phyloP scores from a whole-genome alignment of 495 filamentous ascomycete species.

The Massariosphaeria phaeospora region DNA sequence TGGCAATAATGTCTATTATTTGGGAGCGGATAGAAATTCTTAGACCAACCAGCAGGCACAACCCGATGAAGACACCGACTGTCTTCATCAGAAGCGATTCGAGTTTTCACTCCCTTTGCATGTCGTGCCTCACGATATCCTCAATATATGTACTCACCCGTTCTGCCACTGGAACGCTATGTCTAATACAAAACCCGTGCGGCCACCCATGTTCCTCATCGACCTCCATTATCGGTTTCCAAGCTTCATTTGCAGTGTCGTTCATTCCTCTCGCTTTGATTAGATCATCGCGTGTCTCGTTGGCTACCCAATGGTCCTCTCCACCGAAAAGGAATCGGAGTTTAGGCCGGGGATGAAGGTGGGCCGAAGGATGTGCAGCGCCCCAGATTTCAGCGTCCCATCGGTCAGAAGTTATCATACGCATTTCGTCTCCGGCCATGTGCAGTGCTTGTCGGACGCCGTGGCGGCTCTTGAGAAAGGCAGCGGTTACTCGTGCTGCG shows the following conservation, averaged over 20 bases:
- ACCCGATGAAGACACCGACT: no score
- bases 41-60: no score
- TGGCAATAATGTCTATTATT: no score
- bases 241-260: conserved; percentile 31
- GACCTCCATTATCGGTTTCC: conserved; percentile 64
- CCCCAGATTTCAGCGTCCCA: conserved; percentile 86
- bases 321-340: conserved; percentile 77
- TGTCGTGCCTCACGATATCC: no score
- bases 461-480: conserved; percentile 17
- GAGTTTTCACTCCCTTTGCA: no score
- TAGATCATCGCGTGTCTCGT: conserved; percentile 67
- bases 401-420: conserved; percentile 63
- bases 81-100: no score
- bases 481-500: conserved; percentile 13
- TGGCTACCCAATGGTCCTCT: conserved; percentile 72
- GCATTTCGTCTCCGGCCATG: conserved; percentile 72
- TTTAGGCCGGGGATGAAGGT: conserved; percentile 41
- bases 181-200: conserved; percentile 74
- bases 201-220: conserved; percentile 65
- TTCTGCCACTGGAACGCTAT: conserved; percentile 42
- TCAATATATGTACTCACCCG: conserved; percentile 59
- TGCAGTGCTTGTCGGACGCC: conserved; percentile 19
- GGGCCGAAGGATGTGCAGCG: conserved; percentile 33
- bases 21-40: no score
- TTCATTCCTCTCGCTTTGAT: conserved; percentile 50